Base-by-base conservation (phyloP, 345 rosid species). In the Gossypium ekmanianum region DNA sequence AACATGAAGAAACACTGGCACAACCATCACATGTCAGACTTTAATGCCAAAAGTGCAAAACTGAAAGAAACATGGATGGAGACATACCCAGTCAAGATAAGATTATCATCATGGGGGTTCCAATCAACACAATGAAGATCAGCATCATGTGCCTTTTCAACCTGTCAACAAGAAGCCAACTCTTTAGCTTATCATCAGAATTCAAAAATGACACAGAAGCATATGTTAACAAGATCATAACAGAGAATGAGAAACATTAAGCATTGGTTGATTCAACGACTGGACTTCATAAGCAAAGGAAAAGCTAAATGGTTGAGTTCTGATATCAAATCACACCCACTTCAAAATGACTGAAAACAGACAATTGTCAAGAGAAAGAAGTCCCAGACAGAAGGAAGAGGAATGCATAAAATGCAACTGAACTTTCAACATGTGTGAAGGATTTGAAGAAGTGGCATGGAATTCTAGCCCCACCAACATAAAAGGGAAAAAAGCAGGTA, bases 111-210 rank as follows among this genome's bases (percentile, higher is more conserved):
- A 78, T 90, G 93, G 55, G 94, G 94, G 80, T 88, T 95, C 99
- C 99, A 91, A 76, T 95, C 99, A 74, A 95, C 97, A 84, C 97
- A 93, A 80, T 95, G 99, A 77, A 95, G 94, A 83, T 95, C 99
- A 74, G 94, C 97, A 83, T 91, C 79, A 74, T 95, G 98, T 0
- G 99, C 98, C 73, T 92, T 95, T 75, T 91, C 98, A 74, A 95
- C 99, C 98, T 95, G 86, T 50, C 61, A 76, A 52, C 66, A 64
- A 72, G 75, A 77, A 54, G 58, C 57, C 20, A 62, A 80, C 41
- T 63, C 12, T 43, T n/a, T 34, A 63, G 18, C 29, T 48, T 9
- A 51, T 55, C 54, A 29, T 52, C 9, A 34, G 41, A 34, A 34
- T 34, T 34, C 41, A 34, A 34, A 34, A 34, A 34, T 34, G 41